Conservation (phyloP, 176 grass and related monocot genomes). For the Cymbopogon citratus region DNA sequence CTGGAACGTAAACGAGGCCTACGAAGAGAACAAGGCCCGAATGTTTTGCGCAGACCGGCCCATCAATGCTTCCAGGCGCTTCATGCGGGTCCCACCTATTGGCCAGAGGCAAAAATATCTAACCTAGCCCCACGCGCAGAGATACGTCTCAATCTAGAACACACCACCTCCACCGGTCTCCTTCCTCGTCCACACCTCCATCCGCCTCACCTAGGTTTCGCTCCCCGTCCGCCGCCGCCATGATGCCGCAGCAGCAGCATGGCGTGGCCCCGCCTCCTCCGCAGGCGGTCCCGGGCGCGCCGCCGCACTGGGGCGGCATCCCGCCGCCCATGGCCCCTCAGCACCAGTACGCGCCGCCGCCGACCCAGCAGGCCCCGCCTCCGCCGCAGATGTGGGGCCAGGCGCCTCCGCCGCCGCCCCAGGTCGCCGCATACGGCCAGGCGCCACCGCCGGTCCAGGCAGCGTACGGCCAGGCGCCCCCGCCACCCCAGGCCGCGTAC, state of each 20-base stretch:
- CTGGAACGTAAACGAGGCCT: too few species aligned
- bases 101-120: constrained; percentile 11
- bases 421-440: constrained; percentile 25
- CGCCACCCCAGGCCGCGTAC: background rate
- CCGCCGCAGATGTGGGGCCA: constrained; percentile 78
- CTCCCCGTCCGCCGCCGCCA: background rate
- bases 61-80: background rate
- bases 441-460: background rate
- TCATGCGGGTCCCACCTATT: background rate
- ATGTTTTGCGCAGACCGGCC: background rate
- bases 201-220: constrained; percentile 30
- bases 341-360: constrained; percentile 33
- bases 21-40: too few species aligned
- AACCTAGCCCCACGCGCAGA: background rate
- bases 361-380: constrained; percentile 20
- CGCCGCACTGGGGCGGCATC: constrained; percentile 59
- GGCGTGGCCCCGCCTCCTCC: constrained; percentile 26
- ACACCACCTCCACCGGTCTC: background rate
- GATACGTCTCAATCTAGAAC: background rate
- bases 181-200: background rate
- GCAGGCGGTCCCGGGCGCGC: background rate
- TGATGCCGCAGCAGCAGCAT: constrained; percentile 40
- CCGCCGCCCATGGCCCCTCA: constrained; percentile 45
- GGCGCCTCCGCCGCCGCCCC: constrained; percentile 33
- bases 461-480: constrained; percentile 22